Percentiles rank a stretch among this genome's conserved stretches.
phyloP scores from a whole-genome alignment of 805 yeast genomes.

The Kazachstania bromeliacearum region DNA sequence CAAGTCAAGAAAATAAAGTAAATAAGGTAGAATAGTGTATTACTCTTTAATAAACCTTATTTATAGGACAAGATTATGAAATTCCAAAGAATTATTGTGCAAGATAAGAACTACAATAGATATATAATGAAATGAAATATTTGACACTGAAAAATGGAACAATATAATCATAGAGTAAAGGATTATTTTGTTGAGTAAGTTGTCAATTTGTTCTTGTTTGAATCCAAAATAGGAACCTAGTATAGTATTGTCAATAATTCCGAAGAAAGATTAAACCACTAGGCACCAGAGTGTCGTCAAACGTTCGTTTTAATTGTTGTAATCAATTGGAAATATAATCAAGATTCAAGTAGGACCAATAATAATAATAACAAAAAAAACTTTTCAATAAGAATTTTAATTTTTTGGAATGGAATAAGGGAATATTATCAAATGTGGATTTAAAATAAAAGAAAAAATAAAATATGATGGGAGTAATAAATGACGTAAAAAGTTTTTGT shows the following conservation, averaged over 20 bases:
- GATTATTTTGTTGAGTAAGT: slow-evolving; percentile 64
- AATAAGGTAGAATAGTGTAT: too few species aligned
- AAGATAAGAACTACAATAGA: background rate
- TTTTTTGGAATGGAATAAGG: too few species aligned
- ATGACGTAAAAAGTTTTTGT: slow-evolving; percentile 7
- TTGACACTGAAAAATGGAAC: slow-evolving; percentile 54
- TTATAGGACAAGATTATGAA: too few species aligned
- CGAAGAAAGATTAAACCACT: slow-evolving; percentile 4
- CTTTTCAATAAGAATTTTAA: too few species aligned
- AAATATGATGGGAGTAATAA: slow-evolving; percentile 3
- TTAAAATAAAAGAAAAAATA: slow-evolving; percentile 1
- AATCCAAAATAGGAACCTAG: slow-evolving; percentile 60
- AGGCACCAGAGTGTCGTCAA: slow-evolving; percentile 17
- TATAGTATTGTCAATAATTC: slow-evolving; percentile 4
- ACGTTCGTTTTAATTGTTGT: slow-evolving; percentile 3
- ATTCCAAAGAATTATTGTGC: too few species aligned
- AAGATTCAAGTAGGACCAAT: background rate
- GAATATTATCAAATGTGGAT: too few species aligned
- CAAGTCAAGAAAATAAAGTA: background rate
- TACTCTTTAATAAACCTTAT: too few species aligned
- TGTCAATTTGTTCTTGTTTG: slow-evolving; percentile 65
- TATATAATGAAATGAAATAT: slow-evolving; percentile 5
- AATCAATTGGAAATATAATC: slow-evolving; percentile 2
- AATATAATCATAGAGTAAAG: slow-evolving; percentile 35
- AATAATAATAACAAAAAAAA: too few species aligned